Evolutionary conservation across 371 early-diverging fungal genomes (phyloP), one percentile per base, ranked within the genome.

Genomic region (Lichtheimia ramosa): DNA sequence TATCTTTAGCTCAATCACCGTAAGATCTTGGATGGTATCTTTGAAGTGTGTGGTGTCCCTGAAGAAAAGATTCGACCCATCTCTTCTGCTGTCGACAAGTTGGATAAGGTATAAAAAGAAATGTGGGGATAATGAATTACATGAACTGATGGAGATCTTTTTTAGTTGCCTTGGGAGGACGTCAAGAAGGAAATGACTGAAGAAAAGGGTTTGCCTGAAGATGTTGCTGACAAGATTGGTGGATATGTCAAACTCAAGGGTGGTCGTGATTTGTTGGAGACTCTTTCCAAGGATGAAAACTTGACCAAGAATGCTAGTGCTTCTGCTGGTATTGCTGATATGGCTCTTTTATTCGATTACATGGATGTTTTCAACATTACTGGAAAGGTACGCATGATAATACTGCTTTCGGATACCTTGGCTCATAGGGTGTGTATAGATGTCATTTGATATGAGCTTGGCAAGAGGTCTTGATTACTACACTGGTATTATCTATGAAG

Each of bases 401-500:
- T 25, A 34, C 0, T 0, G 14, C 7, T 4, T 34, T 34, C 5
- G 51, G 21, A 48, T 53, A 6, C 2, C n/a, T 12, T 34, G 18
- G 54, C 54, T 53, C 40, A 39, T 21, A 61, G 2, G 2, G 21
- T 43, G 21, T 51, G 27, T 49, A 28, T 42, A 80, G 77, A 84
- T 95, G 52, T 89, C 92, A 1, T 93, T 99, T 68, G 99, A 99
- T 78, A 80, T 99, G 52, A 91, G 92, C 62, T 84, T 99, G 63
- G 99, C 99, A 14, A 85, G 99, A 61, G 99, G 99, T 16, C 76
- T 99, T 50, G 99, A 99, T 72, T 99, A 99, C 74, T 99, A 99
- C 82, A 99, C 99, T 20, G 99, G 99, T 28, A 88, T 99, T 57
- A 98, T 99, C 65, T 95, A 98, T 72, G 99, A 99, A 77, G 99